phyloP scores from a whole-genome alignment of 2,329 filamentous ascomycete genomes.

The Tolypocladium amazonense region DNA sequence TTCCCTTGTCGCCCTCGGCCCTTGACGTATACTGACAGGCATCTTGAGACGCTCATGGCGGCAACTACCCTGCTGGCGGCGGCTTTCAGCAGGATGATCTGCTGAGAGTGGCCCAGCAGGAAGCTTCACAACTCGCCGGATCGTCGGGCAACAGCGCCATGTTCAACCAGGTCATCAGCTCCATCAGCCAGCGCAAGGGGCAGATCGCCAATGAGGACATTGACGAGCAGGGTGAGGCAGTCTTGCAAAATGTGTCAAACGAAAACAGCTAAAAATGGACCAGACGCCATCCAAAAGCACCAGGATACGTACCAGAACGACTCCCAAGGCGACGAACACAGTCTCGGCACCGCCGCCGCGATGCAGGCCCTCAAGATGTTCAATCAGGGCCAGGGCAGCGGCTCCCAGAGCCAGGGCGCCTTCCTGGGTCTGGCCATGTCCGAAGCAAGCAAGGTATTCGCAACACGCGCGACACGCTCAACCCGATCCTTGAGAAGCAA shows the following conservation, averaged over 20 bases:
- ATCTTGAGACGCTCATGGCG: constrained; percentile 5
- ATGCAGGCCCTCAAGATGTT: constrained; percentile 79
- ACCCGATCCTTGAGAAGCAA: not conserved
- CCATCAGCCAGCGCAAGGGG: constrained; percentile 38
- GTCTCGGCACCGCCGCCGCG: constrained; percentile 62
- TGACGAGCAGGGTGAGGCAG: constrained; percentile 33
- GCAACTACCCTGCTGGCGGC: constrained; percentile 4
- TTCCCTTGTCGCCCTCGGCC: not conserved
- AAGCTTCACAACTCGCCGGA: constrained; percentile 36
- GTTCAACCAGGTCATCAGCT: constrained; percentile 37
- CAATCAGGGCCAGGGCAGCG: constrained; percentile 39
- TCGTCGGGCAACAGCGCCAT: constrained; percentile 34
- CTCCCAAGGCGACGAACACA: constrained; percentile 33
- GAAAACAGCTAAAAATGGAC: not conserved
- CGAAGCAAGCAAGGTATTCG: constrained; percentile 64
- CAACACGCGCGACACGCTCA: no score
- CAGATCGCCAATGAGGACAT: constrained; percentile 35
- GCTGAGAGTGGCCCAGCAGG: constrained; percentile 33
- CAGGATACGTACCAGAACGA: constrained; percentile 57
- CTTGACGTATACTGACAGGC: not conserved
- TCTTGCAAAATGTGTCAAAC: not conserved
- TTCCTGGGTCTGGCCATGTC: constrained; percentile 82
- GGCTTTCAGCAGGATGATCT: not conserved
- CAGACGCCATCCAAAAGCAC: constrained; percentile 64
- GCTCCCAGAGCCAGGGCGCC: constrained; percentile 54